These are phyloP conservation scores for Phellinidium pouzarii DNA, from an alignment of 1,284 basidiomycete genomes.

Conservation along the genomic window DNA sequence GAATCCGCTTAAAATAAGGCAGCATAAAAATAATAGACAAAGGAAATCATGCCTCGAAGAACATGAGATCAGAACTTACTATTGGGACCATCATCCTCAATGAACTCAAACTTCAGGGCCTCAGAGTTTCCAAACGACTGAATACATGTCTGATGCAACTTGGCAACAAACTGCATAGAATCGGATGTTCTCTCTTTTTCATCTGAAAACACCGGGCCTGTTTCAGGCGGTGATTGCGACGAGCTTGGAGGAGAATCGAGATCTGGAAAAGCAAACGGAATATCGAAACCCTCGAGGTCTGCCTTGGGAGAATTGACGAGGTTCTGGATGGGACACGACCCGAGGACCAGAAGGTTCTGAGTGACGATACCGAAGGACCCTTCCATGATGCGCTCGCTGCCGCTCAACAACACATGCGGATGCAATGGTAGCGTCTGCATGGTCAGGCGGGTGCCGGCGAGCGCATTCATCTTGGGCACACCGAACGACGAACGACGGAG, in stretches of 20 bases:
- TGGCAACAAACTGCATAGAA: slow-evolving; percentile 24
- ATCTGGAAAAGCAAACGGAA: slow-evolving; percentile 8
- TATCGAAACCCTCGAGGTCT: slow-evolving; percentile 16
- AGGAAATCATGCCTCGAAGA: neutral
- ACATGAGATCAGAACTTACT: slow-evolving; percentile 26
- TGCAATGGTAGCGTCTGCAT: slow-evolving; percentile 1
- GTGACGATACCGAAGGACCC: slow-evolving; percentile 15
- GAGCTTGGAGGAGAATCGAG: slow-evolving; percentile 3
- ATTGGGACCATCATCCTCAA: slow-evolving; percentile 31
- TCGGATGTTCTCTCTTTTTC: slow-evolving; percentile 11
- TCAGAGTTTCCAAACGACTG: slow-evolving; percentile 34
- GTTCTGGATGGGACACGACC: slow-evolving; percentile 13
- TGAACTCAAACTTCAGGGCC: slow-evolving; percentile 38
- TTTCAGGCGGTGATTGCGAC: slow-evolving; percentile 1
- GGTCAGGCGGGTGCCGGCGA: slow-evolving; percentile 2
- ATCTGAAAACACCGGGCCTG: slow-evolving; percentile 5
- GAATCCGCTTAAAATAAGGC: neutral
- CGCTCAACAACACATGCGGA: slow-evolving; percentile 10
- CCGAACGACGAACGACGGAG: neutral
- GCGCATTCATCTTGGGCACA: slow-evolving; percentile 10
- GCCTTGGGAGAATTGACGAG: slow-evolving; percentile 14
- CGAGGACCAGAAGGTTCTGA: slow-evolving; percentile 14
- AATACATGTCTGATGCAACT: slow-evolving; percentile 39
- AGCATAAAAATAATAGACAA: neutral
- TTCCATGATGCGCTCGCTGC: slow-evolving; percentile 9